Evolutionary conservation across 2,329 filamentous ascomycete species (phyloP).

Genomic region (Laburnicola sp.): DNA sequence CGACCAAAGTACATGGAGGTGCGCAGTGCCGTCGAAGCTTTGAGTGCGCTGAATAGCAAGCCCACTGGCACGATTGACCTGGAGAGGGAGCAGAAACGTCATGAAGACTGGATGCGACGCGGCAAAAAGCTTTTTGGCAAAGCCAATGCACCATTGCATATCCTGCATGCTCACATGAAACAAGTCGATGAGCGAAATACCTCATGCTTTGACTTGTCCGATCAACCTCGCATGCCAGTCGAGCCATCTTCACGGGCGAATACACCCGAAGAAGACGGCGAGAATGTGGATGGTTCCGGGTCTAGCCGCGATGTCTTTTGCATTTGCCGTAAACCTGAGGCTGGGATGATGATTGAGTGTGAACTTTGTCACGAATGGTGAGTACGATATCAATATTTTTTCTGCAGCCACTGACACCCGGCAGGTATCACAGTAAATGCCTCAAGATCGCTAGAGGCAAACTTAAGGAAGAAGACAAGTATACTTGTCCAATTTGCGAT

Average conservation of each 20-base stretch:
- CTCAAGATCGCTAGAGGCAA: slow-evolving; percentile 97
- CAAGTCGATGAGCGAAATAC: slow-evolving; percentile 87
- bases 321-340: slow-evolving; percentile 89
- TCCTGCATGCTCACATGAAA: slow-evolving; percentile 91
- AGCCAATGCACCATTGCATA: slow-evolving; percentile 94
- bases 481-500: slow-evolving; percentile 97
- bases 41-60: slow-evolving; percentile 90
- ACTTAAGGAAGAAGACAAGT: slow-evolving; percentile 97
- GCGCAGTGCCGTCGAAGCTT: slow-evolving; percentile 81
- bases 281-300: slow-evolving; percentile 50
- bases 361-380: slow-evolving; percentile 97
- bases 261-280: slow-evolving; percentile 57
- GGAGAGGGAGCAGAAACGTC: slow-evolving; percentile 89
- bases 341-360: slow-evolving; percentile 99
- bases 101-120: slow-evolving; percentile 98
- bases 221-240: slow-evolving; percentile 85
- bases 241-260: slow-evolving; percentile 89
- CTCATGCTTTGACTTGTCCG: slow-evolving; percentile 87
- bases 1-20: slow-evolving; percentile 88
- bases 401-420: slow-evolving; percentile 28
- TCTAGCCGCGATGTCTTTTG: slow-evolving; percentile 83
- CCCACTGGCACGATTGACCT: slow-evolving; percentile 88
- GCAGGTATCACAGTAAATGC: slow-evolving; percentile 95
- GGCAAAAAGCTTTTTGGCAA: slow-evolving; percentile 98
- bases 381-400: slow-evolving; percentile 40